Percentiles rank a stretch among this genome's conserved stretches.
Evolutionary conservation across 192 early-diverging fungal genomes (phyloP).

Genomic region (Haplosporangium gracile): DNA sequence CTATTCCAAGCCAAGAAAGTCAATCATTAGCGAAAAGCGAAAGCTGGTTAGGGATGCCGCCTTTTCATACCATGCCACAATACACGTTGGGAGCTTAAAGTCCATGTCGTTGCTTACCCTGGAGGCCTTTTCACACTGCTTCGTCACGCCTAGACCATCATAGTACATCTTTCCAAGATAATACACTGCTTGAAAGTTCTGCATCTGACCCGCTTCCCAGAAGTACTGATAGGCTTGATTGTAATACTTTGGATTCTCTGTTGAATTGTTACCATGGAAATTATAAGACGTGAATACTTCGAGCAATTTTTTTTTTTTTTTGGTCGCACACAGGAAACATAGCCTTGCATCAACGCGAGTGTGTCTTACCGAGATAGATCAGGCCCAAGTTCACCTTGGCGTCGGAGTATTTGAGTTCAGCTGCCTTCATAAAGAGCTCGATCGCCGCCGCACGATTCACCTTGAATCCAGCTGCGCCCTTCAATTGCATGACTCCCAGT

Average conservation of each 20-base stretch:
- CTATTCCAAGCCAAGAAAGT: slow-evolving; percentile 52
- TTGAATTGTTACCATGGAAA: neutral
- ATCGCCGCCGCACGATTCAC: slow-evolving; percentile 70
- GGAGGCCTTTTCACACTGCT: slow-evolving; percentile 76
- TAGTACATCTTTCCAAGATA: slow-evolving; percentile 81
- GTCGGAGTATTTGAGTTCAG: slow-evolving; percentile 77
- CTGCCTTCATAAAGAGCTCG: slow-evolving; percentile 77
- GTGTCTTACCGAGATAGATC: slow-evolving; percentile 38
- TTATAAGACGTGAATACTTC: no score
- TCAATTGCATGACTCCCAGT: slow-evolving; percentile 85
- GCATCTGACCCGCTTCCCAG: slow-evolving; percentile 68
- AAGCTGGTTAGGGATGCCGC: neutral
- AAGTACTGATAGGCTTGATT: slow-evolving; percentile 66
- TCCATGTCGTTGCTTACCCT: slow-evolving; percentile 59
- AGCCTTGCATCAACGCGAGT: neutral
- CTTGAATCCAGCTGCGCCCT: slow-evolving; percentile 67
- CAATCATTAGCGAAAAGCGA: neutral
- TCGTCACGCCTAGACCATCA: slow-evolving; percentile 61
- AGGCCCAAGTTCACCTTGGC: slow-evolving; percentile 81
- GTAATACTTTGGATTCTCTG: slow-evolving; percentile 43
- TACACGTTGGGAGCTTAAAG: neutral
- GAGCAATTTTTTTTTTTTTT: no score
- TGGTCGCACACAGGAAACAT: no score
- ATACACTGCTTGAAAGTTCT: slow-evolving; percentile 85
- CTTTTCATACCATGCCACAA: no score